These are phyloP conservation scores for Lolium multiflorum DNA, from an alignment of 176 grass and related monocot species.

Conservation along the genomic window DNA sequence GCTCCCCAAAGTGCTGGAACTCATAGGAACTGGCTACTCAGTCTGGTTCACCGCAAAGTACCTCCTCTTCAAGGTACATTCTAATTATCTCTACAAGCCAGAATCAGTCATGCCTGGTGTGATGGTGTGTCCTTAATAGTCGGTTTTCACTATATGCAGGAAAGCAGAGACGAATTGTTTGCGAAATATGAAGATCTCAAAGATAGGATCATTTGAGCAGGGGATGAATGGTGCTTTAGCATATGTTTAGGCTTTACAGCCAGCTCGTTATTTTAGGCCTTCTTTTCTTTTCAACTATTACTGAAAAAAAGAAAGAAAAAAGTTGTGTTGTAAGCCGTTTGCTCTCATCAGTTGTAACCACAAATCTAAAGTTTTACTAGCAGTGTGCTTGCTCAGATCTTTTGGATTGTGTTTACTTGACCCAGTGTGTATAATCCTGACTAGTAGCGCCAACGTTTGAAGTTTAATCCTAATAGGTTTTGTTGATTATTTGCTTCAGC, in stretches of 20 bases:
- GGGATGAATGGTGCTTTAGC: constrained; percentile 33
- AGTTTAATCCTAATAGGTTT: neutral
- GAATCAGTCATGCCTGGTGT: neutral
- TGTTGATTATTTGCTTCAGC: neutral
- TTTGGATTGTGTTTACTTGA: neutral
- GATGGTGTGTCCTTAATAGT: constrained; percentile 1
- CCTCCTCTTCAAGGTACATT: constrained; percentile 69
- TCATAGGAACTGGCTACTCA: constrained; percentile 65
- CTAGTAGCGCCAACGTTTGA: neutral
- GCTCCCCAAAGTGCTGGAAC: constrained; percentile 82
- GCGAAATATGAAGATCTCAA: constrained; percentile 54
- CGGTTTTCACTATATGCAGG: constrained; percentile 45
- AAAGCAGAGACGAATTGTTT: constrained; percentile 69
- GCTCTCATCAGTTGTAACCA: constrained; percentile 4
- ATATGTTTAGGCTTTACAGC: constrained; percentile 37
- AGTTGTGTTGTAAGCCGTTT: constrained; percentile 36
- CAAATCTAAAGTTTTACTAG: constrained; percentile 23
- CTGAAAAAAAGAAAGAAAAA: constrained; percentile 8
- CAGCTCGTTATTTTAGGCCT: constrained; percentile 49
- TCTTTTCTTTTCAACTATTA: constrained; percentile 38
- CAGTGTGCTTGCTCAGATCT: constrained; percentile 13
- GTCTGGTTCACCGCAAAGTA: constrained; percentile 62
- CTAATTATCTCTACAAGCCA: neutral
- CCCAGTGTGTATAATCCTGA: constrained; percentile 8
- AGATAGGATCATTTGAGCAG: constrained; percentile 49